Percentiles rank a stretch among this genome's conserved stretches.
Conservation (phyloP, 2,329 filamentous ascomycete species). For the Aureobasidium sp. region DNA sequence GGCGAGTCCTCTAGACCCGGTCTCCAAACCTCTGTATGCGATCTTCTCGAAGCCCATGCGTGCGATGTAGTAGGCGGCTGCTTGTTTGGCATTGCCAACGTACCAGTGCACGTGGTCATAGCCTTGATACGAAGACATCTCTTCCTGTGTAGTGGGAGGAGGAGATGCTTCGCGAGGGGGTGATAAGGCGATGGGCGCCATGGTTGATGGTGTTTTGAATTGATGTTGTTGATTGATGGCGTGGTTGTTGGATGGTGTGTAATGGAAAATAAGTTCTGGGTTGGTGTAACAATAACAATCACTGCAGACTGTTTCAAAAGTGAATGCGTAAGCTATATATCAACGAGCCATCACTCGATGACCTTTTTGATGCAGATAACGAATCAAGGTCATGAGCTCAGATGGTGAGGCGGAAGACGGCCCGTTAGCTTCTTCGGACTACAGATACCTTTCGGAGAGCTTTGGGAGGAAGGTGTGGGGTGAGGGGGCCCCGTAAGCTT, state of each 20-base stretch:
- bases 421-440: not conserved
- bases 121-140: slow-evolving; percentile 52
- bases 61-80: slow-evolving; percentile 77
- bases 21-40: slow-evolving; percentile 83
- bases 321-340: not conserved
- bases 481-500: not conserved
- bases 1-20: slow-evolving; percentile 69
- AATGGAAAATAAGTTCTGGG: not conserved
- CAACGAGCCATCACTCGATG: not conserved
- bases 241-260: slow-evolving; percentile 19
- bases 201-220: not conserved
- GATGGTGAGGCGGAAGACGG: not conserved
- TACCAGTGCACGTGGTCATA: slow-evolving; percentile 96
- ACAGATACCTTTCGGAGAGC: not conserved
- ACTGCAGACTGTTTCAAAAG: not conserved
- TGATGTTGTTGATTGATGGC: slow-evolving; percentile 19
- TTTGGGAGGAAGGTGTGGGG: not conserved
- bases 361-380: not conserved
- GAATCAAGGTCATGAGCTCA: not conserved
- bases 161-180: slow-evolving; percentile 10
- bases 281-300: not conserved
- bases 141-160: not conserved
- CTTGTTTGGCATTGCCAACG: slow-evolving; percentile 94
- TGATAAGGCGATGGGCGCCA: slow-evolving; percentile 32
- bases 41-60: slow-evolving; percentile 79